Base-by-base conservation (phyloP, 768 basidiomycete species). In the Leucosporidium scottii region DNA sequence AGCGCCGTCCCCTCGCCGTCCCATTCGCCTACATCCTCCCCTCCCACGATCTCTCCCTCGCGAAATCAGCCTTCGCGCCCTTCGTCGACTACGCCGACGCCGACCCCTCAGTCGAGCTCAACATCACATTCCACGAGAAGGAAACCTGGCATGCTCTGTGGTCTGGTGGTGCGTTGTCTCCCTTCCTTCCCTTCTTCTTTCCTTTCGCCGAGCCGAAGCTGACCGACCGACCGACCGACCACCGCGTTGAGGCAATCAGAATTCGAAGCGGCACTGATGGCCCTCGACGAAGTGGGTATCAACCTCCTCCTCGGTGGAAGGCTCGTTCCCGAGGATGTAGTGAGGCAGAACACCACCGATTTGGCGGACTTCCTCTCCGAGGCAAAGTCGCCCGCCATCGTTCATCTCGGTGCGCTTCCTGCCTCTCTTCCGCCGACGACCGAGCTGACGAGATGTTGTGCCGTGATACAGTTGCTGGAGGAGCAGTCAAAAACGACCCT, bases 21-120 rank as follows among this genome's bases (percentile, higher is more conserved):
- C 66, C 66, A 1, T 67, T 67, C 66, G 66, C 66, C 27, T 67
- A 67, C 56, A 31, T 67, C 36, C 61, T 67, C 15, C 66, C 66
- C 8, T 44, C 61, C 15, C 4, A 30, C 2, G 34, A 62, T 27
- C 9, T 62, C n/a, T 30, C 9, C 0, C 56, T 62, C 55, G 66
- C 66, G 6, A 50, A 57, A 39, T 3, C 27, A 6, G 18, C 56
- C 49, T 67, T 67, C 56, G 5, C 9, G 13, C 49, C 66, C 18
- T 27, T 67, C 36, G 44, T 62, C 49, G 27, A 36, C 13, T 50
- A 9, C 8, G 47, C 27, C 15, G 49, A 28, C 13, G 2, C n/a
- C 10, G 13, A 62, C 23, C 34, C 61, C 10, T 13, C 12, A 12
- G 13, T 67, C 28, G 48, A 44, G 23, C 20, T 62, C 36, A 34